phyloP scores from a whole-genome alignment of 75 land plant species.

The Pseudotsuga menziesii region DNA sequence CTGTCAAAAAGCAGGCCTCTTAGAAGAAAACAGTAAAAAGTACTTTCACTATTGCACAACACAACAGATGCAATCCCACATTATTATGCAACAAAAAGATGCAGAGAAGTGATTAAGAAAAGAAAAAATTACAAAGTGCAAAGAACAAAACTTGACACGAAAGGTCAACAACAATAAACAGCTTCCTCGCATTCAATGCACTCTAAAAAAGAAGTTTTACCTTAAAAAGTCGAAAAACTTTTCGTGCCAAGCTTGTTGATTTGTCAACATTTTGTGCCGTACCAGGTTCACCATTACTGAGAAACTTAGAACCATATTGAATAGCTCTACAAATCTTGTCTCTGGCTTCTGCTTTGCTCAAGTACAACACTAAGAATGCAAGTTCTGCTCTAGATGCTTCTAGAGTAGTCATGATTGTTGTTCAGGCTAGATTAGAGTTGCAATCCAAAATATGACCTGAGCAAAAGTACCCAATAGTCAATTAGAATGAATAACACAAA shows the following conservation, averaged over 20 bases:
- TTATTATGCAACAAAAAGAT: neutral
- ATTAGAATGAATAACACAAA: too few species aligned
- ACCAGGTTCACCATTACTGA: slow-evolving; percentile 93
- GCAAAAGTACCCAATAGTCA: too few species aligned
- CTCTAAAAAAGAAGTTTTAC: slow-evolving; percentile 19
- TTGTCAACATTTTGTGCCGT: slow-evolving; percentile 93
- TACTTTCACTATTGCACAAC: neutral
- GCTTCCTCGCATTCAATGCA: slow-evolving; percentile 3
- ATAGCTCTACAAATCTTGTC: slow-evolving; percentile 98
- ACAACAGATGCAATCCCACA: neutral
- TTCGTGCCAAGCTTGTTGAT: slow-evolving; percentile 87
- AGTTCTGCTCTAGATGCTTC: slow-evolving; percentile 87
- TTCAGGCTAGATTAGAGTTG: neutral
- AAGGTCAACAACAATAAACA: neutral
- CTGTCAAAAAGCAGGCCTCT: neutral
- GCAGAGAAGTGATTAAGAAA: neutral
- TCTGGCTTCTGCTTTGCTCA: slow-evolving; percentile 95
- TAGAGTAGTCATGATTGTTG: slow-evolving; percentile 49
- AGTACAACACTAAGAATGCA: slow-evolving; percentile 66
- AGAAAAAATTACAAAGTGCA: neutral
- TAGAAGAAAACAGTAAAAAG: neutral
- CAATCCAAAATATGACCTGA: too few species aligned
- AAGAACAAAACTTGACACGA: neutral
- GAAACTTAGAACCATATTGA: slow-evolving; percentile 94
- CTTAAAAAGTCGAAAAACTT: slow-evolving; percentile 95